phyloP scores from a whole-genome alignment of 225 moss, liverwort and hornwort genomes.

The Pseudoscleropodium purum region DNA sequence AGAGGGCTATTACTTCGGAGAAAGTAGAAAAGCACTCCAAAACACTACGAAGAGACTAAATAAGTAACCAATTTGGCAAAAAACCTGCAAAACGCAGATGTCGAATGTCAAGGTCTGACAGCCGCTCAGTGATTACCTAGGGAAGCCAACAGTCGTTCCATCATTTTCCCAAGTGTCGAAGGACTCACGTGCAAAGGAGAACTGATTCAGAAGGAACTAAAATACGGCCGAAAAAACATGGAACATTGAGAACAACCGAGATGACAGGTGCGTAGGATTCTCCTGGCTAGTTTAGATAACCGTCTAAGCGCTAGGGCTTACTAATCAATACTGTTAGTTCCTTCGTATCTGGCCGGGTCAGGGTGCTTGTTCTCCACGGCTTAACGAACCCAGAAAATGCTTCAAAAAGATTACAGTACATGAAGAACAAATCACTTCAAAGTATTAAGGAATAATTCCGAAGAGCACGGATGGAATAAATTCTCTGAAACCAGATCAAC shows the following conservation, averaged over 20 bases:
- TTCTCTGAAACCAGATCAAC: not conserved
- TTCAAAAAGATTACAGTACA: not conserved
- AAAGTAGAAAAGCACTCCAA: too few relatives aligned
- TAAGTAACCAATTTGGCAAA: too few relatives aligned
- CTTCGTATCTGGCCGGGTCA: not conserved
- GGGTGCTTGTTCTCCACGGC: not conserved
- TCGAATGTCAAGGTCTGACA: not conserved
- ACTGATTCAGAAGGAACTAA: not conserved
- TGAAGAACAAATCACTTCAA: not conserved
- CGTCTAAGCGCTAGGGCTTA: not conserved
- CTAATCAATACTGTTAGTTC: not conserved
- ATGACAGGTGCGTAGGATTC: not conserved
- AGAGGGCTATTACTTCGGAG: not conserved
- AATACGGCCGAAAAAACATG: not conserved
- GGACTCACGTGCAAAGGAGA: not conserved
- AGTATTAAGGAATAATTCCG: not conserved
- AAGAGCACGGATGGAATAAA: not conserved
- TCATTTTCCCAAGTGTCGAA: not conserved
- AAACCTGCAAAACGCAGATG: not conserved
- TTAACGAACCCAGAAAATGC: not conserved
- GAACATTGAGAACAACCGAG: not conserved
- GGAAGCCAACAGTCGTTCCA: not conserved
- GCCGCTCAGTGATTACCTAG: not conserved
- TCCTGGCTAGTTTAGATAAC: not conserved
- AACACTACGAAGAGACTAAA: not conserved